phyloP scores from a whole-genome alignment of 2,329 filamentous ascomycete genomes.

The Penicillium sp. region DNA sequence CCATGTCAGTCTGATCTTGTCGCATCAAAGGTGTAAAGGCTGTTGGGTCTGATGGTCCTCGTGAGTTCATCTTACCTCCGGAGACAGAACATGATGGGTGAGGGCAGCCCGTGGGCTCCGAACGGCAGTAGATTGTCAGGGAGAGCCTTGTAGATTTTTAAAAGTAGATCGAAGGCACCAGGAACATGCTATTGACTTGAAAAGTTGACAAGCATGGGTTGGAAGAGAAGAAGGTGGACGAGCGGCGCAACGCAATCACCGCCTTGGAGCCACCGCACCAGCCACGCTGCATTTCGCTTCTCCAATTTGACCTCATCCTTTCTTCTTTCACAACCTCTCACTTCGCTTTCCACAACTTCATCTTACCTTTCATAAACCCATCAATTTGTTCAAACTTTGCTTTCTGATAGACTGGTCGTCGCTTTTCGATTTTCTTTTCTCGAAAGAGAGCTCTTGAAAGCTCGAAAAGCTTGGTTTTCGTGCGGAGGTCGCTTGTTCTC shows the following conservation, averaged over 20 bases:
- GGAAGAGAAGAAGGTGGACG: not conserved
- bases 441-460: slow-evolving; percentile 35
- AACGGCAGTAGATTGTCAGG: not conserved
- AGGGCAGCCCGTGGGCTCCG: not conserved
- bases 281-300: slow-evolving; percentile 11
- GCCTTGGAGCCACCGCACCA: slow-evolving; percentile 4
- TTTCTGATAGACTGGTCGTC: slow-evolving; percentile 12
- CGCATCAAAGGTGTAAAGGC: not conserved
- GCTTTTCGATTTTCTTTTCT: slow-evolving; percentile 20
- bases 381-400: slow-evolving; percentile 18
- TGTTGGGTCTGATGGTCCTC: not conserved
- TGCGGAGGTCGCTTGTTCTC: slow-evolving; percentile 29
- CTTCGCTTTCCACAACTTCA: not conserved
- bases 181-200: not conserved
- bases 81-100: slow-evolving; percentile 61
- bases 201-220: not conserved
- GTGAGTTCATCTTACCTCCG: slow-evolving; percentile 52
- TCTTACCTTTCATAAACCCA: not conserved
- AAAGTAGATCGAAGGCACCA: not conserved
- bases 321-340: slow-evolving; percentile 19
- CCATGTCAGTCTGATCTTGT: not conserved
- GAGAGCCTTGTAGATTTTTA: not conserved
- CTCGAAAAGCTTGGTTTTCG: slow-evolving; percentile 26
- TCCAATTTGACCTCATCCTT: slow-evolving; percentile 22
- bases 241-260: not conserved